A percentile compares a stretch with the other conserved stretches of the same genome.
Conservation (phyloP, 352 stramenopile genomes). For the Globisporangium rhizosaccharum region DNA sequence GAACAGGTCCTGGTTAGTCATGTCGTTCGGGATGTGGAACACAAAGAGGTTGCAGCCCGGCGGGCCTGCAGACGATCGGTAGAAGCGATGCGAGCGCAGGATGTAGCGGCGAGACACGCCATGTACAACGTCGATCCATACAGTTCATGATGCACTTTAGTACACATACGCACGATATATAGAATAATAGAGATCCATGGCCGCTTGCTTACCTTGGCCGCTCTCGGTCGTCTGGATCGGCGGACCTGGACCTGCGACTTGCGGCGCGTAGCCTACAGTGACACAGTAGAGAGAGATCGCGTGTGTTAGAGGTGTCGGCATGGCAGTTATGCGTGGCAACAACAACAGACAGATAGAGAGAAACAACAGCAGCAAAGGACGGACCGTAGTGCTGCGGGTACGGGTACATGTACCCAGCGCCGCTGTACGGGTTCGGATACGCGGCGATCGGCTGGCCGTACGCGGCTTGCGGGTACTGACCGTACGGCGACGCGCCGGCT, state of each 20-base stretch:
- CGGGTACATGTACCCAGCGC: constrained; percentile 81
- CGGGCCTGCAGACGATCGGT: constrained; percentile 57
- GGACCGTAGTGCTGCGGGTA: constrained; percentile 79
- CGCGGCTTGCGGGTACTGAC: constrained; percentile 53
- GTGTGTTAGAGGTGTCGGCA: not conserved
- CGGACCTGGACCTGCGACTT: constrained; percentile 77
- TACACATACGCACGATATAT: constrained; percentile 29
- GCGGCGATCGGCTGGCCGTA: constrained; percentile 70
- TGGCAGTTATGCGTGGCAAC: not conserved
- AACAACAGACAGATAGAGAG: no score
- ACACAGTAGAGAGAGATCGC: not conserved
- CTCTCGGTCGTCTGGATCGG: constrained; percentile 88
- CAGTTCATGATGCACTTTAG: constrained; percentile 34
- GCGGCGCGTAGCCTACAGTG: constrained; percentile 63
- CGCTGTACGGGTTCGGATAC: constrained; percentile 68
- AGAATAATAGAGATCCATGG: constrained; percentile 1
- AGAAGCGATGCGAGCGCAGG: not conserved
- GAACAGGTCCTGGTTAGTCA: constrained; percentile 96
- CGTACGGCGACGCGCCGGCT: constrained; percentile 42
- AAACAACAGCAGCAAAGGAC: not conserved
- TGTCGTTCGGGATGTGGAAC: constrained; percentile 98
- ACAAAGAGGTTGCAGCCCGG: constrained; percentile 97
- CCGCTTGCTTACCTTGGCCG: constrained; percentile 60
- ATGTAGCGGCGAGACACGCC: constrained; percentile 4
- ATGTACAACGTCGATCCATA: constrained; percentile 12